Percentiles rank a stretch among this genome's conserved stretches.
These are phyloP conservation scores for Eremothecium gossypii DNA, from an alignment of 1,139 yeast genomes.

Conservation along the genomic window DNA sequence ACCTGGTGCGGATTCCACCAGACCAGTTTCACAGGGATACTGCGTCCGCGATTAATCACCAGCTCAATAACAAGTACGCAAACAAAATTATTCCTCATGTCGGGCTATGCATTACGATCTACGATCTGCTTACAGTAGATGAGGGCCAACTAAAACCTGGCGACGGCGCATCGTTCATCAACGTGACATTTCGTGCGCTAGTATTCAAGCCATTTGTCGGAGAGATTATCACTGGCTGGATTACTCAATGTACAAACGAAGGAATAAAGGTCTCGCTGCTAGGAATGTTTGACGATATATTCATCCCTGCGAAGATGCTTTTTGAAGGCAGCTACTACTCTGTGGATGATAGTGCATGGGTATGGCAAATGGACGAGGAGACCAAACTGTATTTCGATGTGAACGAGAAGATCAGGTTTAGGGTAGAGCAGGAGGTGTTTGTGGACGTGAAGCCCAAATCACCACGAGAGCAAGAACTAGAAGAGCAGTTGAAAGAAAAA, in stretches of 20 bases:
- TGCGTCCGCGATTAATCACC: slow-evolving; percentile 60
- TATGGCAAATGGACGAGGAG: slow-evolving; percentile 76
- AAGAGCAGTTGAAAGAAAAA: slow-evolving; percentile 27
- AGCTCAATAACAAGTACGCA: slow-evolving; percentile 74
- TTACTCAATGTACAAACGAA: slow-evolving; percentile 73
- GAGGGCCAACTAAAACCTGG: slow-evolving; percentile 91
- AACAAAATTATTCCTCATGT: slow-evolving; percentile 74
- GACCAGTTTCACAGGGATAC: slow-evolving; percentile 64
- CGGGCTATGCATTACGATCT: slow-evolving; percentile 76
- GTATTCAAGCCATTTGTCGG: slow-evolving; percentile 94
- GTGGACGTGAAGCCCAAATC: slow-evolving; percentile 71
- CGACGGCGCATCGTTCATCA: slow-evolving; percentile 85
- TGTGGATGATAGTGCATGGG: slow-evolving; percentile 84
- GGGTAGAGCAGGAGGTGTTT: slow-evolving; percentile 84
- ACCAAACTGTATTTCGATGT: slow-evolving; percentile 73
- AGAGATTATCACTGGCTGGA: slow-evolving; percentile 90
- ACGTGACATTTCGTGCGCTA: slow-evolving; percentile 62
- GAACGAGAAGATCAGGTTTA: slow-evolving; percentile 81
- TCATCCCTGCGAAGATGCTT: slow-evolving; percentile 70
- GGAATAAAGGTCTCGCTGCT: slow-evolving; percentile 59
- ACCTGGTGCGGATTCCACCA: slow-evolving; percentile 82
- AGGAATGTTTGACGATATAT: slow-evolving; percentile 87
- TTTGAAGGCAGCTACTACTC: slow-evolving; percentile 71
- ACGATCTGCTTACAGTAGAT: slow-evolving; percentile 70
- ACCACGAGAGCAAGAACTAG: slow-evolving; percentile 43